phyloP scores from a whole-genome alignment of 1,284 basidiomycete species.

The Ceratobasidium sp. region DNA sequence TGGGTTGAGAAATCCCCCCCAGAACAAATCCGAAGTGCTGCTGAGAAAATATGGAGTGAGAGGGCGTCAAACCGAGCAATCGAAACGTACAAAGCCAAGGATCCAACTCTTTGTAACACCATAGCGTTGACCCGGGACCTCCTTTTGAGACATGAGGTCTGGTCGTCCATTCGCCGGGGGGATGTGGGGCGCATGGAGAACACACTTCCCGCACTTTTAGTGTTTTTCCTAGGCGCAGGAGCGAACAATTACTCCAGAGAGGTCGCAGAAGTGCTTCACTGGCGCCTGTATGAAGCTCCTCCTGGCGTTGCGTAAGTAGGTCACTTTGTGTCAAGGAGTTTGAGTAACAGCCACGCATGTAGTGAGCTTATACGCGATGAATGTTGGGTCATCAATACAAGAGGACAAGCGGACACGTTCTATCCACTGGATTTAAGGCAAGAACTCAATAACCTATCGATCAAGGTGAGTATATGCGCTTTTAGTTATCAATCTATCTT shows the following conservation, averaged over 20 bases:
- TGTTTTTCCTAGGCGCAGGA: background rate
- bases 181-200: conserved; percentile 7
- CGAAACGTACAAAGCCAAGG: background rate
- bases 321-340: too few relatives aligned
- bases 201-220: background rate
- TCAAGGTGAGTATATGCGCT: background rate
- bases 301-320: conserved; percentile 4
- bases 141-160: background rate
- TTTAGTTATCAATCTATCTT: background rate
- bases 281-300: background rate
- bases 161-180: background rate
- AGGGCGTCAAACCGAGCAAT: background rate
- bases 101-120: background rate
- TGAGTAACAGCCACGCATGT: too few relatives aligned
- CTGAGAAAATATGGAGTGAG: background rate
- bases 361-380: background rate
- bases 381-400: background rate
- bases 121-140: background rate
- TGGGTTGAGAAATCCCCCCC: background rate
- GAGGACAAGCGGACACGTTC: background rate
- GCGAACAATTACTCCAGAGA: background rate
- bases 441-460: background rate
- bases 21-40: background rate
- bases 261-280: background rate
- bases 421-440: background rate